Percentiles rank a stretch among this genome's conserved stretches.
Conservation (phyloP, 305 asterid species). For the Fraxinus platypoda region DNA sequence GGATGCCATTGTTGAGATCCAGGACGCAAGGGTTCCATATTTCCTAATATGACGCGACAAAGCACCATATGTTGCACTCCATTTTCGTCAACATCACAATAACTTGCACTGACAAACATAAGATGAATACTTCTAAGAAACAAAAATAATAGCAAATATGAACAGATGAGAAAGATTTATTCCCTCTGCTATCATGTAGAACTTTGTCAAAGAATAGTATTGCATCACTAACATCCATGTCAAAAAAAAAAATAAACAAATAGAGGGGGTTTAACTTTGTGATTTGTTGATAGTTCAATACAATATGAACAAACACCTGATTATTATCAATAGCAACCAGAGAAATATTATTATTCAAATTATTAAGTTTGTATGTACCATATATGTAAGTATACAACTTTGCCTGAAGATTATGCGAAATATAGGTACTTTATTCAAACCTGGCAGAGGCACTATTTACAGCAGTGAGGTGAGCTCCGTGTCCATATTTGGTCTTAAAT, state of each 20-base stretch:
- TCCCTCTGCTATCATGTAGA: neutral
- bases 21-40: conserved; percentile 35
- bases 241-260: neutral
- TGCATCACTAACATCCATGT: neutral
- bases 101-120: conserved; percentile 35
- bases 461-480: conserved; percentile 35
- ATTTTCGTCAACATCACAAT: conserved; percentile 51
- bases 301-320: neutral
- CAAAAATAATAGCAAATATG: neutral
- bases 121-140: neutral
- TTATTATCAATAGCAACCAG: neutral
- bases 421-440: neutral
- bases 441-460: conserved; percentile 11
- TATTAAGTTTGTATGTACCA: neutral
- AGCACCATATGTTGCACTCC: conserved; percentile 39
- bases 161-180: neutral
- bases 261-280: neutral
- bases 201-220: neutral
- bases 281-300: neutral
- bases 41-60: conserved; percentile 53
- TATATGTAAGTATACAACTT: neutral
- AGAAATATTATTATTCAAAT: neutral
- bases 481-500: conserved; percentile 27
- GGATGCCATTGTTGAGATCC: conserved; percentile 46
- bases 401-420: neutral